Conservation (phyloP, 1,284 basidiomycete species). For the Ceratorhiza oryzae-sativae region DNA sequence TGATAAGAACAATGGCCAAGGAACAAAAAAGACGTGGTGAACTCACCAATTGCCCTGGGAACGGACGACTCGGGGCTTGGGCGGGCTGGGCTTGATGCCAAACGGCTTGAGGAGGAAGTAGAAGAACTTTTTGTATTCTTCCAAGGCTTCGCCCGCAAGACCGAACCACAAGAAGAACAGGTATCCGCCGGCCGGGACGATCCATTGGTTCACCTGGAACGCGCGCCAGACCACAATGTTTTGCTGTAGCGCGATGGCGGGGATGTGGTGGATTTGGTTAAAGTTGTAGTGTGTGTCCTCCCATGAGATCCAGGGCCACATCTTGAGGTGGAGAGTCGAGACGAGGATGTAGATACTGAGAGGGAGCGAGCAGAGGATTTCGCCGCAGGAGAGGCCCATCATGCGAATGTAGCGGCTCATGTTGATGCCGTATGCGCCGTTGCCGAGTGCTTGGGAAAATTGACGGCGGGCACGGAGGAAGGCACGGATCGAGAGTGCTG, state of each 20-base stretch:
- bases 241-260: conserved; percentile 25
- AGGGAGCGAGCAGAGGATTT: conserved; percentile 34
- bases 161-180: conserved; percentile 43
- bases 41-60: conserved; percentile 1
- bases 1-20: background rate
- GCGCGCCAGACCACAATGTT: background rate
- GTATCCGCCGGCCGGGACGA: conserved; percentile 19
- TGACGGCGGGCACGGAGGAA: conserved; percentile 38
- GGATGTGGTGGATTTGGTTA: conserved; percentile 51
- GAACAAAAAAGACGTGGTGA: background rate
- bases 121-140: conserved; percentile 32
- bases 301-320: conserved; percentile 28
- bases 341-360: conserved; percentile 24
- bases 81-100: conserved; percentile 25
- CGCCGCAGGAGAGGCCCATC: conserved; percentile 18
- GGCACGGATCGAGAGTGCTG: conserved; percentile 40
- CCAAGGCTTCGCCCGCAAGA: conserved; percentile 36
- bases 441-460: conserved; percentile 9
- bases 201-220: conserved; percentile 35
- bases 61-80: background rate
- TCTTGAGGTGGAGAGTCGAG: conserved; percentile 20
- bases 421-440: conserved; percentile 44
- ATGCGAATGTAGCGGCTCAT: conserved; percentile 55
- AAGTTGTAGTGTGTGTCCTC: conserved; percentile 50
- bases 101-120: conserved; percentile 1